These are phyloP conservation scores for Ophiostoma himal-ulmi DNA, from an alignment of 2,329 filamentous ascomycete species.

Conservation along the genomic window DNA sequence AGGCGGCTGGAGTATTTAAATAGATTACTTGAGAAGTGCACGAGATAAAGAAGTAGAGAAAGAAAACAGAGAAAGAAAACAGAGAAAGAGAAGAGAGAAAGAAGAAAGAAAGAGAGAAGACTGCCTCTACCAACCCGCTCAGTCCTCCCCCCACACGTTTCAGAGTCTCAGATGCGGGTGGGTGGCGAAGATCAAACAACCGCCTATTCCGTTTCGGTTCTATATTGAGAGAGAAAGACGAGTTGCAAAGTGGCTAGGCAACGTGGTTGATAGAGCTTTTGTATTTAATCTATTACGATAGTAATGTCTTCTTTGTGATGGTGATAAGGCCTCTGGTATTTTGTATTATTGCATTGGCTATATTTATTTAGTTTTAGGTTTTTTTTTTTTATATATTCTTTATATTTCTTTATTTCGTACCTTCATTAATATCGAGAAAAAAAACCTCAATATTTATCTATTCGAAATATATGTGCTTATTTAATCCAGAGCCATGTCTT, in stretches of 20 bases:
- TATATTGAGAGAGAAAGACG: background rate
- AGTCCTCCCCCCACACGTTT: slow-evolving; percentile 21
- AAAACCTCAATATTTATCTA: no score
- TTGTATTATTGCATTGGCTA: background rate
- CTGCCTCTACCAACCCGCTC: background rate
- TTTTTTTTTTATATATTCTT: no score
- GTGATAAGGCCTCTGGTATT: no score
- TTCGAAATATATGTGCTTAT: no score
- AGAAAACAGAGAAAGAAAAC: background rate
- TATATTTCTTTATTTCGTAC: no score
- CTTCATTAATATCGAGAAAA: no score
- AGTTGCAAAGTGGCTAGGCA: background rate
- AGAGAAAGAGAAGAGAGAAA: background rate
- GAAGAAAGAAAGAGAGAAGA: background rate
- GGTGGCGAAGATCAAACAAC: slow-evolving; percentile 25
- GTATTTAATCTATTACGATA: background rate
- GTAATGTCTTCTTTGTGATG: no score
- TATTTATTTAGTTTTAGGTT: background rate
- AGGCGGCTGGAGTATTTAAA: no score
- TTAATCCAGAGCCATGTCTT: no score
- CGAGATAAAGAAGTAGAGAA: background rate
- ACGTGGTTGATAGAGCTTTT: no score
- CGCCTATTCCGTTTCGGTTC: slow-evolving; percentile 24
- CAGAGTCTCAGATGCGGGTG: slow-evolving; percentile 24
- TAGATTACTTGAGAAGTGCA: no score